Evolutionary conservation across 108 stramenopile species (phyloP).

Genomic region (Pseudonitzschia delicatissima): DNA sequence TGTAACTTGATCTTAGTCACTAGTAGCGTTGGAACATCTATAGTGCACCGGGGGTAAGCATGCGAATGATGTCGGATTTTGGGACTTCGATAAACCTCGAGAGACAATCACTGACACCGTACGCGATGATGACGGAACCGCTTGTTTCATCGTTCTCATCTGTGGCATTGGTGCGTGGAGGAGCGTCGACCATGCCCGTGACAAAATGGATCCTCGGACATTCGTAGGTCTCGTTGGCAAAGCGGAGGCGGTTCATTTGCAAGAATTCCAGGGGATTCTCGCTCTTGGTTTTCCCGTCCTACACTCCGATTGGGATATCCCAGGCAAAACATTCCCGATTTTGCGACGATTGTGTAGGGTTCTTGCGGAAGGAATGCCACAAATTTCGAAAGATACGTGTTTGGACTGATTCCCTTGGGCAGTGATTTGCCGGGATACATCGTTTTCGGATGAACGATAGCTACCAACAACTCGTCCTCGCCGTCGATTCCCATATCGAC

Average conservation of each 20-base stretch:
- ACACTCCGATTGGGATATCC: neutral
- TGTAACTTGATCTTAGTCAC: too few species aligned
- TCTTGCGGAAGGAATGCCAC: neutral
- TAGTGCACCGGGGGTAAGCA: too few species aligned
- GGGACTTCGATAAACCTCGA: slow-evolving; percentile 4
- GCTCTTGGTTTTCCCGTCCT: neutral
- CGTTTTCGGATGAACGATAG: slow-evolving; percentile 12
- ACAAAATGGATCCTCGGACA: slow-evolving; percentile 16
- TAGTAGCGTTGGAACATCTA: too few species aligned
- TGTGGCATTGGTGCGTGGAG: neutral
- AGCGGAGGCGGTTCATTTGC: neutral
- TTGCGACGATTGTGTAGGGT: neutral
- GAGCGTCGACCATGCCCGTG: slow-evolving; percentile 7
- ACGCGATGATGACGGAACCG: neutral
- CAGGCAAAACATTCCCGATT: slow-evolving; percentile 17
- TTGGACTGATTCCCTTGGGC: neutral
- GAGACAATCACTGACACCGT: slow-evolving; percentile 15
- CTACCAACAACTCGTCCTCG: neutral
- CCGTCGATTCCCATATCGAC: neutral
- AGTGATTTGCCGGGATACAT: neutral
- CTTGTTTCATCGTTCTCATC: neutral
- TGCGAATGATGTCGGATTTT: slow-evolving; percentile 7
- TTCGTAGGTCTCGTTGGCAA: neutral
- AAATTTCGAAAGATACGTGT: slow-evolving; percentile 7
- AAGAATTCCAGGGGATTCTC: neutral